A percentile compares a stretch with the other conserved stretches of the same genome.
These are phyloP conservation scores for Akanthomyces lecanii DNA, from an alignment of 2,329 filamentous ascomycete genomes.

Conservation along the genomic window DNA sequence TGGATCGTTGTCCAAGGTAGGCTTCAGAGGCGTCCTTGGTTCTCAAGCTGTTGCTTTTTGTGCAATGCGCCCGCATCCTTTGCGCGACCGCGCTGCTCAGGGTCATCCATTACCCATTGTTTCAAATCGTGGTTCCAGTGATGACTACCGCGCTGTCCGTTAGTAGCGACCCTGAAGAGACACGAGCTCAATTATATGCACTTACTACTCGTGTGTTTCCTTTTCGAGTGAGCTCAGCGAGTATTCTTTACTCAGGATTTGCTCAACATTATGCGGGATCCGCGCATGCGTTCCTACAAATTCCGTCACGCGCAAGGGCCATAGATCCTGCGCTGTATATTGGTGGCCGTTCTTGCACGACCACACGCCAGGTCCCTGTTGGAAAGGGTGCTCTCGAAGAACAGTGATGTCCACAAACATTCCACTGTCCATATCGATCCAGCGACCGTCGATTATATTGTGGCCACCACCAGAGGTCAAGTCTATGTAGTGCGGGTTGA, in stretches of 20 bases:
- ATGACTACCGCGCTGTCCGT: constrained; percentile 43
- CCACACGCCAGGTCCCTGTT: constrained; percentile 59
- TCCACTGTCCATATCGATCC: constrained; percentile 72
- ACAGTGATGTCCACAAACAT: constrained; percentile 83
- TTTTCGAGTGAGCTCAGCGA: constrained; percentile 54
- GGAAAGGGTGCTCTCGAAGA: constrained; percentile 60
- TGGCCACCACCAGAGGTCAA: constrained; percentile 60
- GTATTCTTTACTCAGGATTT: constrained; percentile 63
- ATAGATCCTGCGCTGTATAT: constrained; percentile 68
- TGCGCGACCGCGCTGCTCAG: constrained; percentile 25
- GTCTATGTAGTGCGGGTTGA: constrained; percentile 67
- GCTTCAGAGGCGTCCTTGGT: not conserved
- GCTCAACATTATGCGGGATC: constrained; percentile 66
- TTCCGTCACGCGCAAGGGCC: constrained; percentile 66
- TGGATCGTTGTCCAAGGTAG: too few relatives aligned
- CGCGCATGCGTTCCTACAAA: constrained; percentile 70
- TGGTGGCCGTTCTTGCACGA: constrained; percentile 77
- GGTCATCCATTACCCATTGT: constrained; percentile 52
- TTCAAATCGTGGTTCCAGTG: constrained; percentile 54
- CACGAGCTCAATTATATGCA: constrained; percentile 17
- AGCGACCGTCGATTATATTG: constrained; percentile 81
- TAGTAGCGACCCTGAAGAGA: constrained; percentile 2
- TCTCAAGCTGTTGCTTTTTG: constrained; percentile 15
- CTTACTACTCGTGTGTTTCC: constrained; percentile 60
- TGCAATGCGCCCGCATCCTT: constrained; percentile 16